Evolutionary conservation across 306 rosid genomes (phyloP), one percentile per base, ranked within the genome.

Genomic region (Pyrus bretschneideri): DNA sequence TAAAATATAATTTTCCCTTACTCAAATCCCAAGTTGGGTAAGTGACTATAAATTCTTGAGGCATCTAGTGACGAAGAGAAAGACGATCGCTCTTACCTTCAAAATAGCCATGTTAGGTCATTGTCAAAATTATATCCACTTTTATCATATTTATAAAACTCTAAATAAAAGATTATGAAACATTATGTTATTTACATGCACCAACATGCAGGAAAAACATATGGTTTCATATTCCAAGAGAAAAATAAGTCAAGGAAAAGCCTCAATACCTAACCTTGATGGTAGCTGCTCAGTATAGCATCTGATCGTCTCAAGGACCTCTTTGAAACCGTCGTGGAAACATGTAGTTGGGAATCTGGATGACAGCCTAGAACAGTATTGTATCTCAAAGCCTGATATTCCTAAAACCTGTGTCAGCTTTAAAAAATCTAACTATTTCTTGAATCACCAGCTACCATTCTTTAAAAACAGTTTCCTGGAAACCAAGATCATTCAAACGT

Each of bases 391-490:
- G 98, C 85, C 96, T 92, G 83, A 92, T 70, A 79, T 92, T 92
- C 93, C 87, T 85, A 82, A 90, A 92, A 74, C 81, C 78, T 19
- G 95, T 74, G 78, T 92, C 97, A 75, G 85, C 91, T 82, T 90
- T 95, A 81, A 90, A 85, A 82, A 95, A 95, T 83, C 88, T 87
- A 86, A 83, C 86, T 71, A 88, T 83, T 88, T 95, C 98, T 78
- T 90, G 90, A 83, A 92, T 86, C 84, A 92, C 98, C 87, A 87
- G 80, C 90, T 89, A 92, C 97, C 97, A 95, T 79, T 94, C 98
- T 78, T 84, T 94, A 82, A 92, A 92, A 80, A 92, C 97, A 71
- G 86, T 83, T 71, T 92, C 97, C 95, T 90, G 89, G 64, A 71
- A 83, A 84, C 25, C 79, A 85, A 33, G 57, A 75, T 83, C 45